These are phyloP conservation scores for Trichophyton schoenleinii DNA, from an alignment of 2,329 filamentous ascomycete genomes.

Conservation along the genomic window DNA sequence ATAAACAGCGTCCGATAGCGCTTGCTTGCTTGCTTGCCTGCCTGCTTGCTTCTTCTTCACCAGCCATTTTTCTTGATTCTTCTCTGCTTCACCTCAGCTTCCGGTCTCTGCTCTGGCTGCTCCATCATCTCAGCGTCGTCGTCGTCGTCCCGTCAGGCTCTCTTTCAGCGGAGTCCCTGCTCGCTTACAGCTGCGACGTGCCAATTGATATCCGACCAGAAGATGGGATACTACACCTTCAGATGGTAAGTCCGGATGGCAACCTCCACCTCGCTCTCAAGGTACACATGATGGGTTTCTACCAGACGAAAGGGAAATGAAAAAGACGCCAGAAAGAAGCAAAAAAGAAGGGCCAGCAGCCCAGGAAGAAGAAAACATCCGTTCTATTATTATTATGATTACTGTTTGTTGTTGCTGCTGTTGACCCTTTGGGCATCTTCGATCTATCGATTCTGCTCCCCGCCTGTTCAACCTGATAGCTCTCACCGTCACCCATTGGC, in stretches of 20 bases:
- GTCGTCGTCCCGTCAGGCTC: no score
- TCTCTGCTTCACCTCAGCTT: neutral
- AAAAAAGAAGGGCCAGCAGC: neutral
- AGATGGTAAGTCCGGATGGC: neutral
- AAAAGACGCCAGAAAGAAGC: neutral
- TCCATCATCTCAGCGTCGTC: no score
- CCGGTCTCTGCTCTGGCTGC: no score
- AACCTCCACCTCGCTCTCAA: neutral
- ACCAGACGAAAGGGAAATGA: neutral
- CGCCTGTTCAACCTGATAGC: neutral
- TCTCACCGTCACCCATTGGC: neutral
- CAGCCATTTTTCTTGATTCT: neutral
- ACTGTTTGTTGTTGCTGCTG: no score
- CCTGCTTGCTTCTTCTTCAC: neutral
- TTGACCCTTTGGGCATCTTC: no score
- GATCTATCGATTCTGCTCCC: neutral
- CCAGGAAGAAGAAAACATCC: no score
- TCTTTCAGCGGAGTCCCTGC: no score
- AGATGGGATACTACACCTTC: conserved; percentile 4
- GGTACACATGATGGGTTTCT: neutral
- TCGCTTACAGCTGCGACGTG: neutral
- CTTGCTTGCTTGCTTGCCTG: neutral
- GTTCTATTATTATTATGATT: no score
- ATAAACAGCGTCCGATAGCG: neutral
- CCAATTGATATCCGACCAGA: neutral